Evolutionary conservation across 2,329 filamentous ascomycete genomes (phyloP).

Genomic region (Sporothrix mexicana): DNA sequence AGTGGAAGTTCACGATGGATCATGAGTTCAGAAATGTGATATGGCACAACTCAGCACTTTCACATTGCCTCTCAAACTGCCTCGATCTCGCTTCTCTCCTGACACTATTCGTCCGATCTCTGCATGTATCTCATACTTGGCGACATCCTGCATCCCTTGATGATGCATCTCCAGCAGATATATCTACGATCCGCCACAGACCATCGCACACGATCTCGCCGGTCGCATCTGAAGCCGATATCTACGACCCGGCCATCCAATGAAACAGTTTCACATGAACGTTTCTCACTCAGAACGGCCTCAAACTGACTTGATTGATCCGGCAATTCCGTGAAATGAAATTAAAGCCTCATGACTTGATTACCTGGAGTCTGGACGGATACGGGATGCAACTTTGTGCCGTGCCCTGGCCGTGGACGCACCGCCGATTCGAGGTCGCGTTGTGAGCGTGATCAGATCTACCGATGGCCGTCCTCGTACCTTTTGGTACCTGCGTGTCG

Average conservation of each 20-base stretch:
- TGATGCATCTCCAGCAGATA: not conserved
- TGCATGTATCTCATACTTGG: not conserved
- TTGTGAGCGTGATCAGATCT: not conserved
- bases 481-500: not conserved
- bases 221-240: not conserved
- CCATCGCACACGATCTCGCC: not conserved
- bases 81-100: not conserved
- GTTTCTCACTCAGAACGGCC: not conserved
- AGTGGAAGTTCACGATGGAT: not conserved
- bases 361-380: not conserved
- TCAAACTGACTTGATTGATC: not conserved
- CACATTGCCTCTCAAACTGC: not conserved
- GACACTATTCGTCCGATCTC: not conserved
- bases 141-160: not conserved
- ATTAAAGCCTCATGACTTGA: too few relatives aligned
- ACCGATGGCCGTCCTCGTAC: not conserved
- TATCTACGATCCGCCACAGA: not conserved
- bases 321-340: not conserved
- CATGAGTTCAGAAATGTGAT: too few relatives aligned
- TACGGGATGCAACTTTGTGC: conserved; percentile 5
- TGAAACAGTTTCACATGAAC: not conserved
- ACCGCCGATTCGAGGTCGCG: not conserved
- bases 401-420: not conserved
- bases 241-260: not conserved
- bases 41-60: too few relatives aligned